Evolutionary conservation across 2,329 filamentous ascomycete species (phyloP), one percentile per base, ranked within the genome.

Genomic region (Exserohilum rostratum): DNA sequence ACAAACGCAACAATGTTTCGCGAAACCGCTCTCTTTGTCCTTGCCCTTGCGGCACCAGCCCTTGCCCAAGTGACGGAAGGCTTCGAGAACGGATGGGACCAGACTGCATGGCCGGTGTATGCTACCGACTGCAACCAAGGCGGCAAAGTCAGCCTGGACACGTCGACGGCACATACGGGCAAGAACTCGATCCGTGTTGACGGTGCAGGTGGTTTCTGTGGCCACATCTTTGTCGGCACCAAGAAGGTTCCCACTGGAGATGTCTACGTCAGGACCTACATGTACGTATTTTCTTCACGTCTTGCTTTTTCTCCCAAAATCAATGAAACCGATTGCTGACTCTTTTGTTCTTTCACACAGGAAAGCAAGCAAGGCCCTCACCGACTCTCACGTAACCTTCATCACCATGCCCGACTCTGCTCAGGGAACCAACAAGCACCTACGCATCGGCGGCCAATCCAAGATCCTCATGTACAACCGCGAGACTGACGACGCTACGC

Each of bases 141-240:
- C 42, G 84, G 84, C 33, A 81, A 76, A 53, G 79, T 87, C 49
- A 77, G 73, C 1, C 82, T 87, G 11, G 85, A 87, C 64, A 85
- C 73, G 59, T 76, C 83, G 34, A 83, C 78, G 0, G 83, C 82
- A 0, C 82, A 86, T 65, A 68, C 64, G 11, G 71, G 71, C 82
- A 44, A 98, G 86, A 62, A 93, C 84, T 72, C 87, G 82, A 73
- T 99, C 95, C 2, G 93, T 89, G 70, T 86, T 70, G 70, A 85
- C 79, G 65, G 90, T 80, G 56, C 91, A 84, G 9, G 90, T 85
- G 13, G 85, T 5, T 73, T 67, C 54, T 73, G 71, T 46, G 71
- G 71, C 29, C 84, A 87, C 65, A 82, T 85, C 40, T 87, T 87
- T 73, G 82, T 87, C 53, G 84, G 84, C 54, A 86, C 84, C 1